Base-by-base conservation (phyloP, 345 rosid genomes). In the Linum trigynum region DNA sequence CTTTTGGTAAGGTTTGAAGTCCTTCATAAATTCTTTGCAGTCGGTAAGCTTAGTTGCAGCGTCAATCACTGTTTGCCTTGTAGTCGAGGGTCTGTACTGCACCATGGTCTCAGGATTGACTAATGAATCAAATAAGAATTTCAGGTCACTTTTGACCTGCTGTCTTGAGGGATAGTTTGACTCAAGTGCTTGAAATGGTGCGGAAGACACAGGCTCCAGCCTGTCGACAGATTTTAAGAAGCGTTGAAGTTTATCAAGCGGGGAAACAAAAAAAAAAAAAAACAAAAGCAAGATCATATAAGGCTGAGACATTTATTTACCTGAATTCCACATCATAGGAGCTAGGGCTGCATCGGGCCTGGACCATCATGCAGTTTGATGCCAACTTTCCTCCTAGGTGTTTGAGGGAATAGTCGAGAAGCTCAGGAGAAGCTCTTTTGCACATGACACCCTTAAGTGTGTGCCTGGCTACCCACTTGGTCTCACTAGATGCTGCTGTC, bases 21-120 rank as follows among this genome's bases (percentile, higher is more conserved):
- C 89, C 74, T 83, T 86, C 64, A 83, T 69, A 68, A 89, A 89
- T 45, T 86, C 86, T 68, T 89, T 86, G 76, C 96, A 85, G 65
- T 89, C 96, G 6, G 86, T 78, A 71, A 89, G 79, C 71, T 78
- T 89, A 38, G 75, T 76, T 38, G 82, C 87, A 4, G 81, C 76
- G 39, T 81, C 84, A 15, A 64, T 67, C 80, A 81, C 62, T 1
- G 43, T 39, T 38, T 79, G 77, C 62, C 76, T 74, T 23, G 78
- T 75, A 5, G 74, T 73, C 17, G 65, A 78, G 59, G 80, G 76
- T 59, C 77, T 70, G 53, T 67, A 72, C 64, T 71, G 58, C 38
- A 59, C 66, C 71, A 72, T 71, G 11, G 72, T 78, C 73, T 74
- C 80, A 48, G 86, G 90, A 64, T 77, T 74, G 51, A 89, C 63